Evolutionary conservation across 306 rosid species (phyloP), one percentile per base, ranked within the genome.

Genomic region (Cucurbita moschata): DNA sequence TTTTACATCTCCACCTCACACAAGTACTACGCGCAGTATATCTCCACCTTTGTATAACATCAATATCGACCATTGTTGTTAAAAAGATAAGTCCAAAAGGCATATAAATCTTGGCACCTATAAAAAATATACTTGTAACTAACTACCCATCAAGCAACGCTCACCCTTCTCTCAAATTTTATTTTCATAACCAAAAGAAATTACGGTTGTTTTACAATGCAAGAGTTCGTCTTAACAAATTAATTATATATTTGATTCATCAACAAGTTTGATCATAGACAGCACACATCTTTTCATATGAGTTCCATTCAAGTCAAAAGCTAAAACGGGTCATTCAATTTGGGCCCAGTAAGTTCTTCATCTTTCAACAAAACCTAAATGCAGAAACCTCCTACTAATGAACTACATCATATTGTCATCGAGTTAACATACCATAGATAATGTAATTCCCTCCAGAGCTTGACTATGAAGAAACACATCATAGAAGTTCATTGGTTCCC

Each of bases 391-490:
- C 52, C 38, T 19, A 10, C 40, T 5, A 38, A 38, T 10, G 63
- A 52, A 72, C 26, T 18, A 54, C 21, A 38, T 3, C 51, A 18
- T 70, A 15, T 46, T 26, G 30, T 9, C 21, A 16, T 74, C 21
- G 30, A 50, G 37, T 62, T 64, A 52, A 72, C 83, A 76, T 95
- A 95, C 99, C 99, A 95, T 95, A 65, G 99, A 91, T 79, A 95
- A 61, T 59, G 92, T 73, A 66, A 95, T 89, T 64, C 96, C 97
- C 85, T 95, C 99, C 82, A 91, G 80, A 72, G 97, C 99, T 82
- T 95, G 99, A 81, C 99, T 91, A 80, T 74, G 96, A 83, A 95
- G 96, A 80, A 95, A 95, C 77, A 95, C 93, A 43, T 91, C 96
- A 19, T 83, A 90, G 50, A 95, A 95, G 77, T 84, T 95, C 82